Evolutionary conservation across 495 filamentous ascomycete species (phyloP).

Genomic region (Lophium mytilinum): DNA sequence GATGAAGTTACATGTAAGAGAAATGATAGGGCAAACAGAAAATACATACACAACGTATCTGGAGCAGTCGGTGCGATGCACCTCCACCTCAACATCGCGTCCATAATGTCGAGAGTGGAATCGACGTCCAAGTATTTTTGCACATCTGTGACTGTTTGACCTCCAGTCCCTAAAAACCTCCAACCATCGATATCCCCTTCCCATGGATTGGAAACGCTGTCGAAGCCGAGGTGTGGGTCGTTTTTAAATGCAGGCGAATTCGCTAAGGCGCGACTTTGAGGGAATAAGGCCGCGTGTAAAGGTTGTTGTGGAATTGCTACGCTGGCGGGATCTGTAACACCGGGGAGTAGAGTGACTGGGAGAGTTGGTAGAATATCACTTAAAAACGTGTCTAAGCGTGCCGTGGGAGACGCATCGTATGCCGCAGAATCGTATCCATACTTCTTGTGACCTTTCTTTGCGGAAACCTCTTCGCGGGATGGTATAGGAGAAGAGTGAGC

Average conservation of each 20-base stretch:
- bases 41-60: constrained; percentile 79
- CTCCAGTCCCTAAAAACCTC: constrained; percentile 73
- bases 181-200: constrained; percentile 82
- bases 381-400: constrained; percentile 76
- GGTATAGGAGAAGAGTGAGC: constrained; percentile 40
- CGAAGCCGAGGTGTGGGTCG: constrained; percentile 64
- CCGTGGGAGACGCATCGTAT: constrained; percentile 79
- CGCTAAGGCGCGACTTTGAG: constrained; percentile 60
- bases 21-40: neutral
- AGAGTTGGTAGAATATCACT: constrained; percentile 53
- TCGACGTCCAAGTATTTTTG: constrained; percentile 78
- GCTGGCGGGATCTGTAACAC: constrained; percentile 58
- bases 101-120: constrained; percentile 76
- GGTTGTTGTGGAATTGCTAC: constrained; percentile 36
- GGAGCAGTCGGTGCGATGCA: constrained; percentile 90
- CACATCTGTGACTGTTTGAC: constrained; percentile 90
- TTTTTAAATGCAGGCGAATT: constrained; percentile 40
- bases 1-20: neutral
- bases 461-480: constrained; percentile 42
- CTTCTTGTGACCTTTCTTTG: constrained; percentile 57
- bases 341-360: constrained; percentile 43
- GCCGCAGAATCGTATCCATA: constrained; percentile 88
- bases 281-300: constrained; percentile 35
- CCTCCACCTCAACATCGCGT: constrained; percentile 84
- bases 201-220: constrained; percentile 89